phyloP scores from a whole-genome alignment of 192 early-diverging fungal genomes.

The Cetraspora pellucida region DNA sequence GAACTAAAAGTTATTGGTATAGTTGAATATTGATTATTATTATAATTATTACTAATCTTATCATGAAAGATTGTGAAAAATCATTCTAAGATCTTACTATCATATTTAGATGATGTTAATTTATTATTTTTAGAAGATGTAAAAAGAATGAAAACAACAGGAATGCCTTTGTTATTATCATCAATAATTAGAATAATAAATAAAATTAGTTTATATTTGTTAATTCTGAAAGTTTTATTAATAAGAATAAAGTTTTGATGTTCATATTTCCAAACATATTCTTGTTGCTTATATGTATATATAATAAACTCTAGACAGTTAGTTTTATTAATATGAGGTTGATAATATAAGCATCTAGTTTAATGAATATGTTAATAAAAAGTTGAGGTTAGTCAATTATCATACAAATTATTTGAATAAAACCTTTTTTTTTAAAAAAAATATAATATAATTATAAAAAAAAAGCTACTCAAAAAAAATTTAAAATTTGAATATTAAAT shows the following conservation, averaged over 20 bases:
- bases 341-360: too few species aligned
- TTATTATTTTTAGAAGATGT: not conserved
- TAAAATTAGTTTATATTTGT: not conserved
- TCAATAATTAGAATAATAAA: not conserved
- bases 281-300: not conserved
- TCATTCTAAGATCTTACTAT: not conserved
- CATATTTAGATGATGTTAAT: not conserved
- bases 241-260: not conserved
- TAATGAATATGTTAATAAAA: too few species aligned
- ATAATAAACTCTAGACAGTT: too few species aligned
- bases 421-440: too few species aligned
- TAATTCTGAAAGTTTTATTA: not conserved
- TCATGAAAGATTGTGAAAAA: not conserved
- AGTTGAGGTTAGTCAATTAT: too few species aligned
- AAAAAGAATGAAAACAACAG: not conserved
- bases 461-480: too few species aligned
- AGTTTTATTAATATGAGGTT: too few species aligned
- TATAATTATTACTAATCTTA: not conserved
- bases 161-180: not conserved
- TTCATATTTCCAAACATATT: not conserved
- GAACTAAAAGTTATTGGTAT: too few species aligned
- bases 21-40: not conserved
- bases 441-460: too few species aligned
- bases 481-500: too few species aligned
- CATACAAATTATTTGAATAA: too few species aligned